phyloP scores from a whole-genome alignment of 2,329 filamentous ascomycete genomes.

The Verticillium albo-atrum region DNA sequence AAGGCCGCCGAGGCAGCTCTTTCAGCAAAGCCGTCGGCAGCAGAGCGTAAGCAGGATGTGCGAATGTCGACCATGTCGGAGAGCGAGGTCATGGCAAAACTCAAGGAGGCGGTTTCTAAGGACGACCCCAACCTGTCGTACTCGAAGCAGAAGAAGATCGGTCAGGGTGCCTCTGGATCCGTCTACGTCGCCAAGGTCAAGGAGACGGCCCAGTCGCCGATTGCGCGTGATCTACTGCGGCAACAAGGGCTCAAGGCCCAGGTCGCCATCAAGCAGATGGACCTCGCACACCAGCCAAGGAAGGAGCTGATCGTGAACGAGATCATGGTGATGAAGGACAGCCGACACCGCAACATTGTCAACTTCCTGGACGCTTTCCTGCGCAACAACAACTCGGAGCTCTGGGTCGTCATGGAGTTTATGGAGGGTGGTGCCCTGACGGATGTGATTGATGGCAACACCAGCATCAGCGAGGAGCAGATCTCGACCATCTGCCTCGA shows the following conservation, averaged over 20 bases:
- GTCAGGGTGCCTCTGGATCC: constrained; percentile 94
- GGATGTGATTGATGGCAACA: constrained; percentile 98
- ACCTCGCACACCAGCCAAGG: constrained; percentile 90
- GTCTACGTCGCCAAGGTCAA: constrained; percentile 97
- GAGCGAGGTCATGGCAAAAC: constrained; percentile 91
- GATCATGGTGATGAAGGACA: constrained; percentile 99
- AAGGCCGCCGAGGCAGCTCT: constrained; percentile 89
- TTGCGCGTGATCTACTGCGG: constrained; percentile 73
- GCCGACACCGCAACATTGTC: constrained; percentile 96
- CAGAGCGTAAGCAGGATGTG: constrained; percentile 82
- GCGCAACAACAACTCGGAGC: constrained; percentile 86
- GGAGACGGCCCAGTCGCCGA: constrained; percentile 74
- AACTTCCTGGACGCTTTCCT: constrained; percentile 98
- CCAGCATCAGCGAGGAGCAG: constrained; percentile 89
- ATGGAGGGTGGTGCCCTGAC: constrained; percentile 98
- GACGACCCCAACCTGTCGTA: constrained; percentile 93
- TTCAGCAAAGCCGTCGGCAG: constrained; percentile 72
- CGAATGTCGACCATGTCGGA: constrained; percentile 99
- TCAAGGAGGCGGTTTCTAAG: constrained; percentile 92
- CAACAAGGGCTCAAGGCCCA: constrained; percentile 78
- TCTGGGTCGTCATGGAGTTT: constrained; percentile 99
- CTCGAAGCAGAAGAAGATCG: constrained; percentile 99
- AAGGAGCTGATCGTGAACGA: constrained; percentile 99
- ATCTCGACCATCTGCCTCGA: constrained; percentile 96
- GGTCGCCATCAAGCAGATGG: constrained; percentile 99